Base-by-base conservation (phyloP, 2,329 filamentous ascomycete species). In the Dothistroma septosporum region DNA sequence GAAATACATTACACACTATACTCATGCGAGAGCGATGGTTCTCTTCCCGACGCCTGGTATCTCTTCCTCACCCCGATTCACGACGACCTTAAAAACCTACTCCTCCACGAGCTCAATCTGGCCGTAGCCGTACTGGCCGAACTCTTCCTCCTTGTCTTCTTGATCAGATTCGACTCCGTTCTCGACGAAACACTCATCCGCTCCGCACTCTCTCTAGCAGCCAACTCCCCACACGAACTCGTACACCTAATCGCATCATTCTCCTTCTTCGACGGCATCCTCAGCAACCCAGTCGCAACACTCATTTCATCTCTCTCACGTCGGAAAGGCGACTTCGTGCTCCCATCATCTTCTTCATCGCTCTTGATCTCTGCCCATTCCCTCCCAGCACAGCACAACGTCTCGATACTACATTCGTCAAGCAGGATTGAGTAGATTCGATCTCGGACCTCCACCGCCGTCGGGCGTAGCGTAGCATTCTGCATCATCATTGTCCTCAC, bases 401-500 rank as follows among this genome's bases (percentile, higher is more conserved):
- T 64, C 48, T 69, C 66, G n/a, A 72, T 61, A 3, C 70, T 64
- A n/a, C 67, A 66, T n/a, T 69, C 68, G 4, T 59, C 65, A 3
- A 67, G 61, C 44, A 75, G 58, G 16, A 67, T 66, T 19, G 70
- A 64, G 31, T 69, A 67, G 4, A 75, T 60, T 22, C 71, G 71
- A 56, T 78, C 75, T 9, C 76, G 73, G 6, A 80, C 77, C 55
- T 75, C 73, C 14, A 72, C 66, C 8, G 78, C 78, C 1, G 71
- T 72, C 1, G 79, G 79, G 19, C 79, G 73, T 7, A 75, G 64
- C 22, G 66, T 68, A 0, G 79, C 76, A 9, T 76, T 75, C 59
- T 70, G 74, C 57, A 69, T 72, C 54, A 80, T 68, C 78, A 80
- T 81, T 19, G 64, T 70, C 41, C 74, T 71, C 28, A 79, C 64